Base-by-base conservation (phyloP, 1,284 basidiomycete genomes). In the Fomitopsis palustris region DNA sequence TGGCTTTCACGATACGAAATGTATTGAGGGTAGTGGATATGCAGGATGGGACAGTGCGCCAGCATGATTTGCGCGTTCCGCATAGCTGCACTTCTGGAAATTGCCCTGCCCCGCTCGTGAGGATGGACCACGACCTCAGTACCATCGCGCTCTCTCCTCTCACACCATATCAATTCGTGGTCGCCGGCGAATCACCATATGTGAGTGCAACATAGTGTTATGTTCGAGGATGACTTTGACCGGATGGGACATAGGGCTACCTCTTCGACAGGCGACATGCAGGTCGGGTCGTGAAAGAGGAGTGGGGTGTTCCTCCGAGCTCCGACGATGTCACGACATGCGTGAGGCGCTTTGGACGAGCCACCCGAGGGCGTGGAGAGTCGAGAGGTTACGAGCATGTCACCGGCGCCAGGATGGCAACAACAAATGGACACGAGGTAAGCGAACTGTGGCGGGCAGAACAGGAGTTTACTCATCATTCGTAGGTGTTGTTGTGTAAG, bases 201-300 rank as follows among this genome's bases (percentile, higher is more conserved):
- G 90, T 90, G 64, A 62, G 85, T 76, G 19, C 53, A 56, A 5
- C 16, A 7, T n/a, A 14, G 2, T 35, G 5, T 8, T 19, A 37
- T 25, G 21, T 21, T 21, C 17, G 19, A 3, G 21, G 7, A 27
- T 25, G 14, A 16, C 8, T 16, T 35, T 31, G 37, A 17, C 19
- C 42, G 1, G 33, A 12, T 35, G 31, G 41, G 63, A 4, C 31
- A 6, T 67, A 94, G 86, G 95, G 91, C 1, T 95, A 90, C 72
- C 81, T 98, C 1, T 96, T 93, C 68, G 95, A 98, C 72, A 82
- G 95, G 55, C 82, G 95, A 57, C 90, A 94, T 72, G 75, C 84
- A 17, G 85, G 87, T 8, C 81, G 87, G 7, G 79, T 84, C 55
- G 73, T 91, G 29, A 74, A 79, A 58, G 81, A 81, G 57, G 86